These are phyloP conservation scores for Escallonia herrerae DNA, from an alignment of 129 eudicot genomes.

Conservation along the genomic window DNA sequence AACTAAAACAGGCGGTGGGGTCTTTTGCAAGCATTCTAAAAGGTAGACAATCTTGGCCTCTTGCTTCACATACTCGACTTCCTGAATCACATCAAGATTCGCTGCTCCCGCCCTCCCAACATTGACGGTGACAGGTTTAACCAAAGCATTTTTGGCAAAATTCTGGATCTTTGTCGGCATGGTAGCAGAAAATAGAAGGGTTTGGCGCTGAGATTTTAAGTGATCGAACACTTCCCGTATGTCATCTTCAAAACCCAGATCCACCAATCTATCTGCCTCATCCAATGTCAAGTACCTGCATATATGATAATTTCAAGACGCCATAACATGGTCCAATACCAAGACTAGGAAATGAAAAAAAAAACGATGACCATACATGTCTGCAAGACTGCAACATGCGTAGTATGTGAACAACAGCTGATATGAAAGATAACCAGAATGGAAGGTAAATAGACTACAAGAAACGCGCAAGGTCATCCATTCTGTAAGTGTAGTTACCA, in stretches of 20 bases:
- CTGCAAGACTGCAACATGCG: no score
- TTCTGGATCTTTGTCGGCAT: slow-evolving; percentile 83
- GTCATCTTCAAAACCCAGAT: slow-evolving; percentile 83
- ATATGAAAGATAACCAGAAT: no score
- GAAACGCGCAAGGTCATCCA: no score
- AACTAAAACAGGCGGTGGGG: slow-evolving; percentile 72
- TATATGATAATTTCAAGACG: not conserved
- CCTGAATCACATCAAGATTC: slow-evolving; percentile 84
- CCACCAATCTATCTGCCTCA: slow-evolving; percentile 86
- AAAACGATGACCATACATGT: no score
- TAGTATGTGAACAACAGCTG: no score
- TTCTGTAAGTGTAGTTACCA: no score
- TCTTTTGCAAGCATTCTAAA: slow-evolving; percentile 74
- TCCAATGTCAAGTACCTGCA: slow-evolving; percentile 73
- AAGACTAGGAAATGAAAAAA: no score
- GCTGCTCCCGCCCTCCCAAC: slow-evolving; percentile 96
- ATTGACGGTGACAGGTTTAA: slow-evolving; percentile 69
- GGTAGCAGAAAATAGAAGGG: slow-evolving; percentile 76
- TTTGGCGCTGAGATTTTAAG: slow-evolving; percentile 77
- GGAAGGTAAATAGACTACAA: no score
- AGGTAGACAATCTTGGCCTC: slow-evolving; percentile 77
- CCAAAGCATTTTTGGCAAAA: slow-evolving; percentile 66
- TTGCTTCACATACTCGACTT: slow-evolving; percentile 85
- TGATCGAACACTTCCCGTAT: slow-evolving; percentile 80
- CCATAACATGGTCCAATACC: no score